Evolutionary conservation across 1,139 yeast genomes (phyloP).

Genomic region (Debaryomycetaceae sp.): DNA sequence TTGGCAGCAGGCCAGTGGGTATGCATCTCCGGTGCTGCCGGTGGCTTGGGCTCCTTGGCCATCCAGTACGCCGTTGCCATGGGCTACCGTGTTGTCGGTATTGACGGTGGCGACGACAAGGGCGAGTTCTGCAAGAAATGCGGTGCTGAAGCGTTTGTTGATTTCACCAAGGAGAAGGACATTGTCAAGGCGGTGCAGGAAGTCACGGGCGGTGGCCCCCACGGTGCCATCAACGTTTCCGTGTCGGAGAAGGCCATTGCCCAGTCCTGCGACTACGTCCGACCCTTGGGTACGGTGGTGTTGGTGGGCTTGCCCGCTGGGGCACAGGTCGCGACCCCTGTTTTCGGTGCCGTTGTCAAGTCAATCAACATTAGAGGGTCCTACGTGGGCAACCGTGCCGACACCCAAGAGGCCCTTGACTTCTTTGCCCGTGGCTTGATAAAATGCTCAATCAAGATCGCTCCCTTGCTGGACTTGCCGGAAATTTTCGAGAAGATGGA

Average conservation of each 20-base stretch:
- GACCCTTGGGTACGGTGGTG: slow-evolving; percentile 69
- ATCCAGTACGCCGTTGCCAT: slow-evolving; percentile 74
- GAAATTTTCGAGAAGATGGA: slow-evolving; percentile 57
- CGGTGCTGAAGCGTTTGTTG: slow-evolving; percentile 66
- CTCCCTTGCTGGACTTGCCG: slow-evolving; percentile 51
- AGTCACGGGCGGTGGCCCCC: slow-evolving; percentile 39
- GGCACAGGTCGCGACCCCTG: slow-evolving; percentile 51
- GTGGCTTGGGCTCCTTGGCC: slow-evolving; percentile 77
- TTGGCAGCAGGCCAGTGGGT: slow-evolving; percentile 69
- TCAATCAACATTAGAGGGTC: slow-evolving; percentile 61
- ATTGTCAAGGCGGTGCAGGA: slow-evolving; percentile 16
- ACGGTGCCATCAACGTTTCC: slow-evolving; percentile 72
- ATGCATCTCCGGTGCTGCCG: slow-evolving; percentile 74
- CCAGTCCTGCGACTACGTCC: slow-evolving; percentile 58
- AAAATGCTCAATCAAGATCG: slow-evolving; percentile 56
- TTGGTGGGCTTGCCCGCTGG: slow-evolving; percentile 73
- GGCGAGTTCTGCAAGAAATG: slow-evolving; percentile 39
- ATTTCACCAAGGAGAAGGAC: slow-evolving; percentile 38
- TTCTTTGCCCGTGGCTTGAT: slow-evolving; percentile 63
- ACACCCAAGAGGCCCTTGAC: slow-evolving; percentile 67
- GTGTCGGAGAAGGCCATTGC: slow-evolving; percentile 65
- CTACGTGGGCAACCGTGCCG: slow-evolving; percentile 74
- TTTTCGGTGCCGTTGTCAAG: slow-evolving; percentile 56
- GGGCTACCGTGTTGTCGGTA: slow-evolving; percentile 69
- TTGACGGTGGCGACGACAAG: slow-evolving; percentile 67